Percentiles rank a stretch among this genome's conserved stretches.
These are phyloP conservation scores for Malbranchea zuffiana DNA, from an alignment of 2,329 filamentous ascomycete genomes.

Conservation along the genomic window DNA sequence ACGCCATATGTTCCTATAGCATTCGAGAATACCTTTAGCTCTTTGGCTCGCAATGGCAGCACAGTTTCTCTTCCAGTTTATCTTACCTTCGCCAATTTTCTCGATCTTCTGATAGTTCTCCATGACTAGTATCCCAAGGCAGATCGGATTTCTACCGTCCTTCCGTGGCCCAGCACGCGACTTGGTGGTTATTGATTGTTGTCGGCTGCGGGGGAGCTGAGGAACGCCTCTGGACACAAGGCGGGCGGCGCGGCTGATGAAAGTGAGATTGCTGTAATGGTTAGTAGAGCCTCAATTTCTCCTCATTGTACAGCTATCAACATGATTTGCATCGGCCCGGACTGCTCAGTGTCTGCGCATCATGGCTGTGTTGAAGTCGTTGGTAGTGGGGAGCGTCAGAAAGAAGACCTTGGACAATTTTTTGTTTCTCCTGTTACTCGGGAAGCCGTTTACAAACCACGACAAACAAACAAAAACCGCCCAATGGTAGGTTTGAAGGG, in stretches of 20 bases:
- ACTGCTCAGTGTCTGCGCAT: too few relatives aligned
- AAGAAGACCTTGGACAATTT: constrained; percentile 6
- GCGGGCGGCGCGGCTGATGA: too few relatives aligned
- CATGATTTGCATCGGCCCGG: too few relatives aligned
- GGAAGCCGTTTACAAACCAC: constrained; percentile 6
- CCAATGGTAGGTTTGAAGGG: too few relatives aligned
- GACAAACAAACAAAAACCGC: constrained; percentile 13
- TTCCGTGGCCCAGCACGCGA: too few relatives aligned
- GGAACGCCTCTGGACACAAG: too few relatives aligned
- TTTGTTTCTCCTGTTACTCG: constrained; percentile 6
- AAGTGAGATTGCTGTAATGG: constrained; percentile 1
- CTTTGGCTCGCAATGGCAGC: too few relatives aligned
- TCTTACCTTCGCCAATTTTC: constrained; percentile 85
- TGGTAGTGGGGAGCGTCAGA: constrained; percentile 3
- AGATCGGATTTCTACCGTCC: too few relatives aligned
- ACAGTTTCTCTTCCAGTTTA: too few relatives aligned
- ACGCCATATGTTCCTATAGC: constrained; percentile 77
- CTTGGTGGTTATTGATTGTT: too few relatives aligned
- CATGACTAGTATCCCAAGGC: too few relatives aligned
- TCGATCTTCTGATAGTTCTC: constrained; percentile 95
- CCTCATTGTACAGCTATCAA: constrained; percentile 6
- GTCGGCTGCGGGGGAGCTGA: constrained; percentile 1
- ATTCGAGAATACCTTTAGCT: constrained; percentile 3
- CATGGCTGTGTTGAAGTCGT: constrained; percentile 5
- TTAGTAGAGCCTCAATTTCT: constrained; percentile 7